These are phyloP conservation scores for Akanthomyces dipterigenus DNA, from an alignment of 2,329 filamentous ascomycete genomes.

Conservation along the genomic window DNA sequence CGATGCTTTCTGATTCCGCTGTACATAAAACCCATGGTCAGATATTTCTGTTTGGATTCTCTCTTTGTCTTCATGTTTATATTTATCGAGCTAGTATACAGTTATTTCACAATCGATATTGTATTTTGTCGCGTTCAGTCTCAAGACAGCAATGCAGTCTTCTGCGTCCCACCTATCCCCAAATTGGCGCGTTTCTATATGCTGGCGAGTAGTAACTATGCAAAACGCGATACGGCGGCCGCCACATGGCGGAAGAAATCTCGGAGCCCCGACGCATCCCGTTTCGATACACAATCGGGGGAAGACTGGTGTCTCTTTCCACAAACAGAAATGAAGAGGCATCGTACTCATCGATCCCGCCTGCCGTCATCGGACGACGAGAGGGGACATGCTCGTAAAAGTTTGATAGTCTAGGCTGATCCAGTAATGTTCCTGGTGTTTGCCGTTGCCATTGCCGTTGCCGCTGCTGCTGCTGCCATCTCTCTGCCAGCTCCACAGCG, in stretches of 20 bases:
- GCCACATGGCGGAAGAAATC: constrained; percentile 15
- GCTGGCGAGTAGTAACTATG: constrained; percentile 55
- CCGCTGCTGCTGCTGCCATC: not conserved
- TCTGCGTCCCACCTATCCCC: constrained; percentile 32
- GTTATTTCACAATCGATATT: not conserved
- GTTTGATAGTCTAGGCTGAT: not conserved
- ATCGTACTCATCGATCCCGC: not conserved
- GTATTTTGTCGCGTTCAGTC: not conserved
- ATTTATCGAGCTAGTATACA: not conserved
- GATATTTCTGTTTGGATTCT: not conserved
- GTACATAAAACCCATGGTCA: not conserved
- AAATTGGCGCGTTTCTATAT: constrained; percentile 49
- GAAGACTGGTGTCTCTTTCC: not conserved
- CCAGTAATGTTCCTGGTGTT: not conserved
- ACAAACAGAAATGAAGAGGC: not conserved
- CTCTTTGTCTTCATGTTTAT: not conserved
- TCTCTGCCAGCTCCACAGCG: not conserved
- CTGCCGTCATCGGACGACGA: not conserved
- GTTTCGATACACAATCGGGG: constrained; percentile 8
- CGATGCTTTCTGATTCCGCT: constrained; percentile 39
- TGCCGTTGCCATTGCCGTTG: not conserved
- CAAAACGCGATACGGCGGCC: constrained; percentile 43
- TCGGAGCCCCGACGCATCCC: constrained; percentile 7
- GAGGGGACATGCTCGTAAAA: not conserved
- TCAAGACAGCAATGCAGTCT: not conserved